Base-by-base conservation (phyloP, 139 green algal genomes). In the Pleodorina starrii region DNA sequence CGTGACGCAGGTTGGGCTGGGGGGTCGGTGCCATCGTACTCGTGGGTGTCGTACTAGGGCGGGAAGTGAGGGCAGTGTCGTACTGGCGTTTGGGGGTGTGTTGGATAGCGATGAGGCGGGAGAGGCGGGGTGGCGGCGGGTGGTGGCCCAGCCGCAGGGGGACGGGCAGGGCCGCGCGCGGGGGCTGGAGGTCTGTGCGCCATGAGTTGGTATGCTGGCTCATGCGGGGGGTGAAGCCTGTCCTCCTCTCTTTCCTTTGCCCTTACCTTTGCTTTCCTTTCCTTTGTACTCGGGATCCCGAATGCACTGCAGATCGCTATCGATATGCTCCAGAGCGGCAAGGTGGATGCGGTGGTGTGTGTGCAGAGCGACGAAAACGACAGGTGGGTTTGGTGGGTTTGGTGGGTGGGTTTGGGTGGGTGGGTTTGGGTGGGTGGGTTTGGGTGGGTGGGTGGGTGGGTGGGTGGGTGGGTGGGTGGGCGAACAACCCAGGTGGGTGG, bases 271-370 rank as follows among this genome's bases (percentile, higher is more conserved):
- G 16, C 2, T 35, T 23, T 40, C 16, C 63, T 1, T 73, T 23
- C 63, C 36, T 27, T 17, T 68, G 19, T 68, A 11, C 57, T 68
- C 57, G 23, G n/a, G n/a, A n/a, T n/a, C n/a, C n/a, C n/a, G n/a
- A n/a, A n/a, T n/a, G n/a, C n/a, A n/a, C n/a, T 66, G 35, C 80
- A 91, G 87, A 76, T 95, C 11, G 83, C 91, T 9, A 85, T 95
- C n/a, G 92, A 96, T 78, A 98, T 98, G 97, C 92, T 99, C 29
- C 68, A 94, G 51, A 91, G 48, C 5, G 97, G 96, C 16, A 93
- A 91, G 50, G 98, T 99, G 60, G 98, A 99, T 2, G 98, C 96
- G 0, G 98, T 99, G 38, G 95, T 99, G 25, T 99, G 97, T 85
- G 97, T 99, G 69, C 96, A 99, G 90, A 94, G 78, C 35, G 93